Conservation (phyloP, 164 flowering plant species). For the Platanus orientalis region DNA sequence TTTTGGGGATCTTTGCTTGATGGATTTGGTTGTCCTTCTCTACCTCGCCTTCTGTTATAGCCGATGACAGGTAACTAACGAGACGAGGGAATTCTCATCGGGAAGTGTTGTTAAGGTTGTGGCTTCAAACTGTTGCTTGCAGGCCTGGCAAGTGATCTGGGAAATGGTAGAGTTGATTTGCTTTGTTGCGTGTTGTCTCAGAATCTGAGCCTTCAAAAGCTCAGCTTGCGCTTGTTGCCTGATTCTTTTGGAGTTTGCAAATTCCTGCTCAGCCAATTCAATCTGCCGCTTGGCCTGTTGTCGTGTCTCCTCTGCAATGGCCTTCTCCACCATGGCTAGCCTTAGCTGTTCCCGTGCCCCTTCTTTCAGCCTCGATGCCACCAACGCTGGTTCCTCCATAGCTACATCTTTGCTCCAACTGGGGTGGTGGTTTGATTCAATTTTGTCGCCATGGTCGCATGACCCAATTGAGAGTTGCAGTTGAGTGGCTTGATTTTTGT, state of each 20-base stretch:
- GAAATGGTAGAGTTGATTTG: slow-evolving; percentile 61
- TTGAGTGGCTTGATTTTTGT: slow-evolving; percentile 51
- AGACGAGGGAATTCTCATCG: slow-evolving; percentile 42
- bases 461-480: slow-evolving; percentile 81
- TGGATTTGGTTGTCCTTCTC: slow-evolving; percentile 28
- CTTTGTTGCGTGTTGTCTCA: slow-evolving; percentile 63
- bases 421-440: slow-evolving; percentile 11
- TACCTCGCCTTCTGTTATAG: slow-evolving; percentile 56
- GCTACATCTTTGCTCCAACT: slow-evolving; percentile 7
- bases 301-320: slow-evolving; percentile 73
- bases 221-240: slow-evolving; percentile 79
- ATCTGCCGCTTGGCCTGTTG: slow-evolving; percentile 65
- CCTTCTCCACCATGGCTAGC: slow-evolving; percentile 64
- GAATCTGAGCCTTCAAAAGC: slow-evolving; percentile 56
- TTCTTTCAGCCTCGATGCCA: slow-evolving; percentile 32
- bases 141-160: slow-evolving; percentile 75
- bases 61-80: slow-evolving; percentile 59
- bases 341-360: slow-evolving; percentile 50
- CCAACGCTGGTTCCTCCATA: slow-evolving; percentile 10
- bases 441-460: slow-evolving; percentile 22
- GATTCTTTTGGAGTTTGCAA: slow-evolving; percentile 69
- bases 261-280: slow-evolving; percentile 78
- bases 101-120: slow-evolving; percentile 18
- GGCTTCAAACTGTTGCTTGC: slow-evolving; percentile 58
- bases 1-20: slow-evolving; percentile 16